Percentiles rank a stretch among this genome's conserved stretches.
Conservation (phyloP, 2,329 filamentous ascomycete genomes). For the Moelleriella libera region DNA sequence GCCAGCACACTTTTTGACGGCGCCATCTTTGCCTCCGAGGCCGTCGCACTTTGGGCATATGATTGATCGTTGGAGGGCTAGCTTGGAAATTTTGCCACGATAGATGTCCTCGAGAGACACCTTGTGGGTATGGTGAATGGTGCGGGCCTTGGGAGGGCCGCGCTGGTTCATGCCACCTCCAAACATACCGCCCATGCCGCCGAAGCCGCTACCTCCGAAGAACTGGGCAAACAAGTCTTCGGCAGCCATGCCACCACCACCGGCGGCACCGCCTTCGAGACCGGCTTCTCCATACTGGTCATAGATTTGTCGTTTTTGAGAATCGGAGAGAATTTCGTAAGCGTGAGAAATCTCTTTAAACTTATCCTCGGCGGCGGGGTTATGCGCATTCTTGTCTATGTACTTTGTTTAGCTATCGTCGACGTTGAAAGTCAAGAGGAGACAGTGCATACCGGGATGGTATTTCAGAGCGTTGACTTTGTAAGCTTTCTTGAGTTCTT, state of each 20-base stretch:
- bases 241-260: constrained; percentile 74
- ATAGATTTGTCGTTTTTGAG: constrained; percentile 83
- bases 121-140: constrained; percentile 97
- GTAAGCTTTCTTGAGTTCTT: constrained; percentile 84
- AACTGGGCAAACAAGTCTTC: constrained; percentile 96
- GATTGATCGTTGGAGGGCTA: constrained; percentile 92
- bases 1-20: constrained; percentile 82
- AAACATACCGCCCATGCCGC: constrained; percentile 59
- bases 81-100: constrained; percentile 92
- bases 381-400: constrained; percentile 88
- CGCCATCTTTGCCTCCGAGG: constrained; percentile 89
- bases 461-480: constrained; percentile 71
- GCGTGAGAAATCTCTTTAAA: constrained; percentile 97
- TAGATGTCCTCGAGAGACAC: constrained; percentile 97
- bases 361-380: constrained; percentile 86
- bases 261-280: constrained; percentile 72
- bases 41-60: constrained; percentile 93
- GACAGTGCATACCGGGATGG: constrained; percentile 55
- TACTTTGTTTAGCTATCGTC: too few species aligned
- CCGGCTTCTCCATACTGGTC: constrained; percentile 97
- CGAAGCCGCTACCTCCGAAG: constrained; percentile 65
- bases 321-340: constrained; percentile 87
- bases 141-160: constrained; percentile 78
- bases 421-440: too few species aligned
- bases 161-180: constrained; percentile 54